A percentile compares a stretch with the other conserved stretches of the same genome.
These are phyloP conservation scores for Wickerhamomyces sydowiorum DNA, from an alignment of 805 yeast species.

Conservation along the genomic window DNA sequence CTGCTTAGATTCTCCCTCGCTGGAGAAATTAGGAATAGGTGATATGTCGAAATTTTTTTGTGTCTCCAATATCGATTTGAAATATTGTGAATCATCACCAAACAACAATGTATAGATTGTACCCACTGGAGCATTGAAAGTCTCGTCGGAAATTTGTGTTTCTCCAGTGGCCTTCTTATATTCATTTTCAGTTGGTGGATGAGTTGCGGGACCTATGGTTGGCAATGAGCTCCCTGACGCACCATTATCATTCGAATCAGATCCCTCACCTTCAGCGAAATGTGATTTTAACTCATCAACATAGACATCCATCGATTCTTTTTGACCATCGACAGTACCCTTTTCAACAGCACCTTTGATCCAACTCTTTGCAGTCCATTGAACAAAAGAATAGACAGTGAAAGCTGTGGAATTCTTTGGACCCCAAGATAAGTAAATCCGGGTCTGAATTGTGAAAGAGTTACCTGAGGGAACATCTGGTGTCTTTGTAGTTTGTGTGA, in stretches of 20 bases:
- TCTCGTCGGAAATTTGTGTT: conserved; percentile 43
- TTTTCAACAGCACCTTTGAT: conserved; percentile 70
- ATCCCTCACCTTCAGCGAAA: conserved; percentile 12
- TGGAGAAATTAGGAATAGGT: conserved; percentile 35
- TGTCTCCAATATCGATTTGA: conserved; percentile 39
- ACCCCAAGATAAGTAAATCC: conserved; percentile 58
- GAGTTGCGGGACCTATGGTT: conserved; percentile 30
- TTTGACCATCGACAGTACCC: conserved; percentile 69
- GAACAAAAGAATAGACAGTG: conserved; percentile 47
- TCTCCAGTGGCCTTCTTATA: conserved; percentile 45
- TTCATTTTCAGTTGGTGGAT: conserved; percentile 37
- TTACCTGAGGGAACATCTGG: conserved; percentile 85
- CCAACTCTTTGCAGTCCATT: conserved; percentile 78
- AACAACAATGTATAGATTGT: conserved; percentile 51
- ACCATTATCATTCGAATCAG: conserved; percentile 11
- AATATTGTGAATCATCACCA: conserved; percentile 51
- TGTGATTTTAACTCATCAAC: conserved; percentile 34
- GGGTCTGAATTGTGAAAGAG: conserved; percentile 57
- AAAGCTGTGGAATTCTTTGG: conserved; percentile 47
- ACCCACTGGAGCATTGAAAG: conserved; percentile 60
- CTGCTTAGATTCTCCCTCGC: conserved; percentile 21
- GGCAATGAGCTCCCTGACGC: conserved; percentile 23
- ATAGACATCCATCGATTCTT: conserved; percentile 45
- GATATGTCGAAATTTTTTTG: conserved; percentile 61
- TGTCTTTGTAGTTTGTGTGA: conserved; percentile 54